Percentiles rank a stretch among this genome's conserved stretches.
phyloP scores from a whole-genome alignment of 106 monocot species.

The Apostasia ramifera region DNA sequence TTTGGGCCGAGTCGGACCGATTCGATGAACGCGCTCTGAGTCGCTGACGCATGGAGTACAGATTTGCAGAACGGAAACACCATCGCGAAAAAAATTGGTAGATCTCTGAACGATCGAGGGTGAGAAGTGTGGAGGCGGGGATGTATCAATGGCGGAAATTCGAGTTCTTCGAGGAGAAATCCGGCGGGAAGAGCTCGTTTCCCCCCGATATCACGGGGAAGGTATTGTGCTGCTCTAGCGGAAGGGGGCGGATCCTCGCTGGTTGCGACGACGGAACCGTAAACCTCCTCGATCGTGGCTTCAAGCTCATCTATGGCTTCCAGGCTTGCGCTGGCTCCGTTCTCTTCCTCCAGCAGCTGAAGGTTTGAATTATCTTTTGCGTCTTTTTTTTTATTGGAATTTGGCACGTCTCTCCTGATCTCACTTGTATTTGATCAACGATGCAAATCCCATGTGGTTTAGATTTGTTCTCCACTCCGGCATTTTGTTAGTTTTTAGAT shows the following conservation, averaged over 20 bases:
- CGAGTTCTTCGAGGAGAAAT: constrained; percentile 98
- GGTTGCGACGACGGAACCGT: constrained; percentile 81
- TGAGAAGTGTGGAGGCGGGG: neutral
- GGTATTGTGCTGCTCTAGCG: constrained; percentile 65
- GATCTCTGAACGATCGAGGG: too few species aligned
- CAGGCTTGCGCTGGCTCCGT: constrained; percentile 68
- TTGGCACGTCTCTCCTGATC: neutral
- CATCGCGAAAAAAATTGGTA: too few species aligned
- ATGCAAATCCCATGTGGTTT: too few species aligned
- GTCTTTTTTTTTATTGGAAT: neutral
- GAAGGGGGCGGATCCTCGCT: constrained; percentile 59
- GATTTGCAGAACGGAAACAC: too few species aligned
- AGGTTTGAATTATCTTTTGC: constrained; percentile 31
- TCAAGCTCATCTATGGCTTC: constrained; percentile 64
- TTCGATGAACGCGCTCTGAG: too few species aligned
- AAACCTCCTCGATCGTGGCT: constrained; percentile 64
- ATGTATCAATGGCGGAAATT: constrained; percentile 74
- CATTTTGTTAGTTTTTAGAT: too few species aligned
- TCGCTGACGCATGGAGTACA: too few species aligned
- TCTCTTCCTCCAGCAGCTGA: constrained; percentile 85
- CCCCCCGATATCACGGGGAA: constrained; percentile 46
- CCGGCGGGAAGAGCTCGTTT: constrained; percentile 40
- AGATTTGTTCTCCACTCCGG: neutral
- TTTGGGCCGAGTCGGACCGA: too few species aligned
- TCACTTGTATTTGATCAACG: neutral